These are phyloP conservation scores for Salix purpurea DNA, from an alignment of 345 rosid genomes.

Conservation along the genomic window DNA sequence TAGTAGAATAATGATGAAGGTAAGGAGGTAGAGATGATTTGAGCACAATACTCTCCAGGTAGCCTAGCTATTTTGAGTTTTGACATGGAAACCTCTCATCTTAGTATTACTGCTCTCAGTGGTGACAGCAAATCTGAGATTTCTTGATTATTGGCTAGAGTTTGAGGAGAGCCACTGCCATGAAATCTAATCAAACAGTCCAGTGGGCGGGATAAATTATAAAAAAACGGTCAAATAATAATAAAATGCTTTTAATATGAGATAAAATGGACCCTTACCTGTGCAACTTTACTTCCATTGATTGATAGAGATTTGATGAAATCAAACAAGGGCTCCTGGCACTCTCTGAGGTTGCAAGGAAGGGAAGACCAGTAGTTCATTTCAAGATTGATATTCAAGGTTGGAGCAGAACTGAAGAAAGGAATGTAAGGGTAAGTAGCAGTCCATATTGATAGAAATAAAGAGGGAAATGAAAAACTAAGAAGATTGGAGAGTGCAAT, in stretches of 20 bases:
- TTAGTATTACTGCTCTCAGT: not conserved
- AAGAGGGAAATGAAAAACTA: not conserved
- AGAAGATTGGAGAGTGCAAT: conserved; percentile 19
- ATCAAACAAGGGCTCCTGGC: conserved; percentile 90
- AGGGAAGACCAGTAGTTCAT: conserved; percentile 98
- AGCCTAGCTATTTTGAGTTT: not conserved
- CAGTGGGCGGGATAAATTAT: not conserved
- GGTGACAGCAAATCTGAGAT: not conserved
- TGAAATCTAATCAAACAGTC: not conserved
- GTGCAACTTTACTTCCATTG: conserved; percentile 83
- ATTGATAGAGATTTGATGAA: conserved; percentile 58
- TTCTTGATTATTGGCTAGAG: not conserved
- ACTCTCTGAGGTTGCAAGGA: conserved; percentile 78
- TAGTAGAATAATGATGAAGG: not conserved
- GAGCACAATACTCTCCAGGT: not conserved
- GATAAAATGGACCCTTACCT: conserved; percentile 36
- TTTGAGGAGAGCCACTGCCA: not conserved
- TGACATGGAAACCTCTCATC: not conserved
- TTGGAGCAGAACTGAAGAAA: conserved; percentile 73
- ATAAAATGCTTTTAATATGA: not conserved
- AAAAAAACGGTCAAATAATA: not conserved
- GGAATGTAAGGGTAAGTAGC: conserved; percentile 11
- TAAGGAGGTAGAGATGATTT: not conserved
- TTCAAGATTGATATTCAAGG: conserved; percentile 88
- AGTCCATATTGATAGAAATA: not conserved